Conservation (phyloP, 2,329 filamentous ascomycete species). For the Ceratocystis diversiconidia region DNA sequence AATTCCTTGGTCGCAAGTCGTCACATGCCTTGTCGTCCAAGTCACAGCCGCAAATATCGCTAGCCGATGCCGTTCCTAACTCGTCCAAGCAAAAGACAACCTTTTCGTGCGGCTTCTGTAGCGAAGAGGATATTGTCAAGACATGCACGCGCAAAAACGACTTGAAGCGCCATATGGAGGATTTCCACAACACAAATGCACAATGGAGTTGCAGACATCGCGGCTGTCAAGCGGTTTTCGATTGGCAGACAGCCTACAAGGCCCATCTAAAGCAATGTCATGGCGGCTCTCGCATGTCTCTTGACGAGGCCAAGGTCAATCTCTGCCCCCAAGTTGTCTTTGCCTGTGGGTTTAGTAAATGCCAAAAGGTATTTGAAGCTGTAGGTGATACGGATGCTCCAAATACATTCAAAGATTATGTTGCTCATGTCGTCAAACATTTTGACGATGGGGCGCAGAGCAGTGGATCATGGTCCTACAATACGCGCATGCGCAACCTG, state of each 20-base stretch:
- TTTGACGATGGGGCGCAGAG: slow-evolving; percentile 31
- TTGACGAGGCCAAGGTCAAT: slow-evolving; percentile 31
- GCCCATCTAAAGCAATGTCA: slow-evolving; percentile 33
- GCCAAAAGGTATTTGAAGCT: slow-evolving; percentile 32
- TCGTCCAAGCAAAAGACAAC: slow-evolving; percentile 28
- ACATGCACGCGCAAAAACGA: slow-evolving; percentile 35
- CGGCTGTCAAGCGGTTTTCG: slow-evolving; percentile 32
- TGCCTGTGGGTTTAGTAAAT: slow-evolving; percentile 35
- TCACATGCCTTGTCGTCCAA: slow-evolving; percentile 20
- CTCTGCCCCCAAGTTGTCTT: slow-evolving; percentile 35
- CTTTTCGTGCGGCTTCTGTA: slow-evolving; percentile 30
- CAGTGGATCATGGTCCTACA: slow-evolving; percentile 31
- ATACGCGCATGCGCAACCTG: slow-evolving; percentile 32
- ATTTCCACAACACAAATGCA: slow-evolving; percentile 34
- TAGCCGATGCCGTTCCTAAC: not conserved
- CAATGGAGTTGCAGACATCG: slow-evolving; percentile 34
- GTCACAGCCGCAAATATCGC: slow-evolving; percentile 9
- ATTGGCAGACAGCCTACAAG: slow-evolving; percentile 36
- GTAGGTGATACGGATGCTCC: slow-evolving; percentile 28
- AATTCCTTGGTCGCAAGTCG: slow-evolving; percentile 24
- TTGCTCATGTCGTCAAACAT: slow-evolving; percentile 34
- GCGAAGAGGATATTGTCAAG: slow-evolving; percentile 30
- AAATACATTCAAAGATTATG: slow-evolving; percentile 32
- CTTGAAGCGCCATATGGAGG: slow-evolving; percentile 35
- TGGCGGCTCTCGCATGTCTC: slow-evolving; percentile 29